Conservation (phyloP, 768 basidiomycete species). For the Lactarius deliciosus region DNA sequence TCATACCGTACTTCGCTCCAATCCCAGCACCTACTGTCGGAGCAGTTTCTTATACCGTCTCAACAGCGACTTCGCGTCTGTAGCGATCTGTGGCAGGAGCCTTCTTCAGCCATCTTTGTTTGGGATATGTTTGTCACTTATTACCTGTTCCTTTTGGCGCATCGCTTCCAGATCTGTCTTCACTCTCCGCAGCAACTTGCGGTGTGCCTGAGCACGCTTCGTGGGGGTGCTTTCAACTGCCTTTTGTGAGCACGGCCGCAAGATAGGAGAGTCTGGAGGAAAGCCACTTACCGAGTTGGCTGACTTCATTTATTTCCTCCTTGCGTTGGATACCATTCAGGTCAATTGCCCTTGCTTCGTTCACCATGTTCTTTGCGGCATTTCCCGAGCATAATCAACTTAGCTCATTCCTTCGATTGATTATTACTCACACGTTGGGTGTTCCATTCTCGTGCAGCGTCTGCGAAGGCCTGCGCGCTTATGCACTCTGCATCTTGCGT, state of each 20-base stretch:
- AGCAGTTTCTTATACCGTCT: slow-evolving; percentile 23
- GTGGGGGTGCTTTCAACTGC: slow-evolving; percentile 20
- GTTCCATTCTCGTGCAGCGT: slow-evolving; percentile 19
- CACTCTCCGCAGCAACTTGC: slow-evolving; percentile 22
- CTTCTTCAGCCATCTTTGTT: not conserved
- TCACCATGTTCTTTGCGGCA: slow-evolving; percentile 11
- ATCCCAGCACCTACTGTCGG: not conserved
- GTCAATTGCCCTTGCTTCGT: slow-evolving; percentile 18
- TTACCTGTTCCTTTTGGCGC: slow-evolving; percentile 24
- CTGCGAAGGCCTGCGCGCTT: slow-evolving; percentile 3
- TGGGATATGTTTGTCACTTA: not conserved
- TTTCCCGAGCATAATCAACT: not conserved
- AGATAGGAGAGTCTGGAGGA: not conserved
- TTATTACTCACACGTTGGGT: slow-evolving; percentile 15
- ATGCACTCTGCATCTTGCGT: not conserved
- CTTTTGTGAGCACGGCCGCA: not conserved
- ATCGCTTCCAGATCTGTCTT: slow-evolving; percentile 13
- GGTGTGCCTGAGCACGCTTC: slow-evolving; percentile 16
- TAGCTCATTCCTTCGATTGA: not conserved
- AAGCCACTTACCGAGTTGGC: slow-evolving; percentile 22
- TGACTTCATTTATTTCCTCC: slow-evolving; percentile 22
- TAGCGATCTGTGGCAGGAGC: slow-evolving; percentile 8
- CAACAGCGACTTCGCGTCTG: slow-evolving; percentile 21
- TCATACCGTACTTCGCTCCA: no score
- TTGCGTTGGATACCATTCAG: slow-evolving; percentile 13